These are phyloP conservation scores for Salix suchowensis DNA, from an alignment of 345 rosid species.

Conservation along the genomic window DNA sequence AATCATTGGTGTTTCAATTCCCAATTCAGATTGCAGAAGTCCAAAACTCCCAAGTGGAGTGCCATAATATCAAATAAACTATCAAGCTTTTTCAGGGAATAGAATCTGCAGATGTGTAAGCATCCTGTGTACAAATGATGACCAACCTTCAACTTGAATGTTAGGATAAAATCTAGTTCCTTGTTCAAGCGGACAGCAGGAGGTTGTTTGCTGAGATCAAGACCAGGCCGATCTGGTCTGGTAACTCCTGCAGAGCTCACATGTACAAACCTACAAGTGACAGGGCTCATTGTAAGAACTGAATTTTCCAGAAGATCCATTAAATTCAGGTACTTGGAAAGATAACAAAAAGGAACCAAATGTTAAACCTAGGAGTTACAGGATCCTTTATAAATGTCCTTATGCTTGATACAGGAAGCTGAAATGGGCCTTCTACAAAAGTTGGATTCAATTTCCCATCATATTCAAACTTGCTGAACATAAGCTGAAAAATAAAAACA, in stretches of 20 bases:
- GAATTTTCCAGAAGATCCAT: background rate
- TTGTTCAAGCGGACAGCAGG: slow-evolving; percentile 97
- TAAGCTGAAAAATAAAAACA: slow-evolving; percentile 49
- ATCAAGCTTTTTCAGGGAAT: background rate
- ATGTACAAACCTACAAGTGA: slow-evolving; percentile 68
- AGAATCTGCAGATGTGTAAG: background rate
- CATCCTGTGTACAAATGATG: background rate
- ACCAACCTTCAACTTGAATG: slow-evolving; percentile 80
- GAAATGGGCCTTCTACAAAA: slow-evolving; percentile 77
- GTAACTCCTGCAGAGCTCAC: slow-evolving; percentile 96
- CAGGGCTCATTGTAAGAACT: background rate
- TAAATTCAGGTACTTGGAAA: background rate
- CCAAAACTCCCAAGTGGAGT: background rate
- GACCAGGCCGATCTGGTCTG: slow-evolving; percentile 89
- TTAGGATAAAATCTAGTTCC: slow-evolving; percentile 80
- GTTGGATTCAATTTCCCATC: slow-evolving; percentile 90
- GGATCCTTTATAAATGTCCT: slow-evolving; percentile 68
- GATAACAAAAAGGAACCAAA: background rate
- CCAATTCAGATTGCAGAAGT: background rate
- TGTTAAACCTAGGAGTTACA: slow-evolving; percentile 69
- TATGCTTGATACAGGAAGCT: slow-evolving; percentile 71
- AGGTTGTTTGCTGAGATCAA: slow-evolving; percentile 88
- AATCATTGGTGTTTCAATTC: background rate
- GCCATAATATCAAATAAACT: background rate
- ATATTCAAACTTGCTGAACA: slow-evolving; percentile 96